Base-by-base conservation (phyloP, 495 filamentous ascomycete species). In the Penicillium nucicola region DNA sequence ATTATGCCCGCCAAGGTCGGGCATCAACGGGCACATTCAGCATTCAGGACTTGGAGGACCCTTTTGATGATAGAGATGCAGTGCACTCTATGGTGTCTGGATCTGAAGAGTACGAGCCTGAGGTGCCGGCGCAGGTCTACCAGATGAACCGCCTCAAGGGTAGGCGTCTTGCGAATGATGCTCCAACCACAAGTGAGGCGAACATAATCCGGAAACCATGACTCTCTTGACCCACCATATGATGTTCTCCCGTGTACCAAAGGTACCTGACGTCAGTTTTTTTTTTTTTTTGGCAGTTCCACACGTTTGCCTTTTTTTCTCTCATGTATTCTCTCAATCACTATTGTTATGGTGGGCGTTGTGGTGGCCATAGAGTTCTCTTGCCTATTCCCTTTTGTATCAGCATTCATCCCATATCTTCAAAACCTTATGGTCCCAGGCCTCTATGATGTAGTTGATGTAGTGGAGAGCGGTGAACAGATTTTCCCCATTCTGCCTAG, bases 1-100 rank as follows among this genome's bases (percentile, higher is more conserved):
- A 81, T 48, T 75, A 86, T 60, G 85, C 85, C 8, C 84, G 84
- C 60, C 79, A 86, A 31, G 79, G 70, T 51, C 84, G 82, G 55
- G 48, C 42, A 44, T 53, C 61, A 19, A 42, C 28, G 10, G 45
- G 51, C 31, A 47, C 48, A 14, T 23, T 40, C 18, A 56, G 37
- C 9, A 42, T 40, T 2, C 53, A 42, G 14, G 23, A 48, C 36
- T 19, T 19, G 10, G 43, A 40, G 22, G 42, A 25, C 22, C 20
- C 18, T 13, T 32, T 20, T n/a, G n/a, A n/a, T 6, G 22, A 38
- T 8, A 25, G 14, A n/a, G 6, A 30, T 12, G 6, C 44, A 15
- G 5, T 31, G 2, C 35, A 20, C 1, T n/a, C 25, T 6, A 4
- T 23, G 35, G 22, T 15, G 12, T 38, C 44, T 12, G 44, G 9